A percentile compares a stretch with the other conserved stretches of the same genome.
phyloP scores from a whole-genome alignment of 1,284 basidiomycete genomes.

The Ganoderma lucidum region DNA sequence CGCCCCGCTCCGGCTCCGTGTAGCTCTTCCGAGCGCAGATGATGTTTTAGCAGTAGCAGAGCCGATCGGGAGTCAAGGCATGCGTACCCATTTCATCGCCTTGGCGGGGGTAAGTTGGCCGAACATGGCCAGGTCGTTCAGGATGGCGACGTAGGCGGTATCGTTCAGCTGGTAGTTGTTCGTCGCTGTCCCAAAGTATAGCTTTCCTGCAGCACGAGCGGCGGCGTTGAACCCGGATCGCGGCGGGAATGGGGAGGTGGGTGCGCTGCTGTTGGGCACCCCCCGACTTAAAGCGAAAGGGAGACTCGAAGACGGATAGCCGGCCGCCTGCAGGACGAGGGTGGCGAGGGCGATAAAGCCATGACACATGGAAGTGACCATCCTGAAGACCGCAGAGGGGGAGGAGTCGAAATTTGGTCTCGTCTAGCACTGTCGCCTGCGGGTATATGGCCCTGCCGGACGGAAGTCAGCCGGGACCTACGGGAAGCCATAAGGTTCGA shows the following conservation, averaged over 20 bases:
- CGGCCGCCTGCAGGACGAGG: not conserved
- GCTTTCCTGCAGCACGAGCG: conserved; percentile 57
- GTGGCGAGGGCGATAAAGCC: not conserved
- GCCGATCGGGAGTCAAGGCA: not conserved
- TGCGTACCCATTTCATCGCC: conserved; percentile 62
- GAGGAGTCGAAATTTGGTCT: not conserved
- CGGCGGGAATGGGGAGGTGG: not conserved
- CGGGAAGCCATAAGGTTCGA: not conserved
- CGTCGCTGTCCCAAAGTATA: conserved; percentile 68
- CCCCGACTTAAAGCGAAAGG: not conserved
- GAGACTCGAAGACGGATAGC: not conserved
- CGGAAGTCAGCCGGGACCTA: not conserved
- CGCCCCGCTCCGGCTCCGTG: conserved; percentile 56
- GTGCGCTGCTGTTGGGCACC: not conserved
- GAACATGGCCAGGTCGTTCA: conserved; percentile 54
- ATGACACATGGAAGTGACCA: not conserved
- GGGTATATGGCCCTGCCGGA: not conserved
- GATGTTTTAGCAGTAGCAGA: not conserved
- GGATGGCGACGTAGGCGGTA: conserved; percentile 48
- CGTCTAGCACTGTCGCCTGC: not conserved
- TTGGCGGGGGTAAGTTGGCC: conserved; percentile 60
- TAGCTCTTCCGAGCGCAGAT: conserved; percentile 46
- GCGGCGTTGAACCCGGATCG: conserved; percentile 37
- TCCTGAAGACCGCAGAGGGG: not conserved
- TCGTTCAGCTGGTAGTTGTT: conserved; percentile 62